Percentiles rank a stretch among this genome's conserved stretches.
Conservation (phyloP, 495 filamentous ascomycete genomes). For the Penicillium simplicissimum region DNA sequence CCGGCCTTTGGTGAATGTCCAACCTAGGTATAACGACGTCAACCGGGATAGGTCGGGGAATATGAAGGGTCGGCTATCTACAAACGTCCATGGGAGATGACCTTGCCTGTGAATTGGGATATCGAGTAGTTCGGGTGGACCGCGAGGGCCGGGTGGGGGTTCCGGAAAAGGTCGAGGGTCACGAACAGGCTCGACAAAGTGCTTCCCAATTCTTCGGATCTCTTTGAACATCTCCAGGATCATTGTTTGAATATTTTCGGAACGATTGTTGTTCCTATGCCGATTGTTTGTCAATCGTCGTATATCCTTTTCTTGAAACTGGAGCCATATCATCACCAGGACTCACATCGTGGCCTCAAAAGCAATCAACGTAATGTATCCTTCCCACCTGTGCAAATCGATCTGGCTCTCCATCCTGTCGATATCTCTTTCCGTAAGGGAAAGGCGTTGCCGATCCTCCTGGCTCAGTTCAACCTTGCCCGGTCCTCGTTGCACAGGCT, state of each 20-base stretch:
- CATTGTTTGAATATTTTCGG: background rate
- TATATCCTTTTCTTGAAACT: too few species aligned
- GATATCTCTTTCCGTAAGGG: background rate
- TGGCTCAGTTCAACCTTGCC: background rate
- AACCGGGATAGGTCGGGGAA: background rate
- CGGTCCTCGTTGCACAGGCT: background rate
- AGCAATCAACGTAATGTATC: background rate
- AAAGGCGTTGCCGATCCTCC: background rate
- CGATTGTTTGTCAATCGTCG: background rate
- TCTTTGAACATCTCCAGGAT: conserved; percentile 1
- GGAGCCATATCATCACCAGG: too few species aligned
- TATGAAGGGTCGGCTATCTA: background rate
- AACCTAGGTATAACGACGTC: background rate
- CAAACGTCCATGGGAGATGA: background rate
- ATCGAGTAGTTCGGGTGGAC: background rate
- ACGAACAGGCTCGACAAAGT: background rate
- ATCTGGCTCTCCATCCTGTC: background rate
- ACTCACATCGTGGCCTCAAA: background rate
- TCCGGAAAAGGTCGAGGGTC: background rate
- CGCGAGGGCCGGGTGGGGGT: background rate
- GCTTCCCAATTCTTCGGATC: background rate
- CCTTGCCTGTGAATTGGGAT: background rate
- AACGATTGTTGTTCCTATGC: background rate
- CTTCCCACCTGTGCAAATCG: background rate
- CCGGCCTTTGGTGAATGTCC: background rate